These are phyloP conservation scores for Solanum paucissectum DNA, from an alignment of 257 asterid genomes.

Conservation along the genomic window DNA sequence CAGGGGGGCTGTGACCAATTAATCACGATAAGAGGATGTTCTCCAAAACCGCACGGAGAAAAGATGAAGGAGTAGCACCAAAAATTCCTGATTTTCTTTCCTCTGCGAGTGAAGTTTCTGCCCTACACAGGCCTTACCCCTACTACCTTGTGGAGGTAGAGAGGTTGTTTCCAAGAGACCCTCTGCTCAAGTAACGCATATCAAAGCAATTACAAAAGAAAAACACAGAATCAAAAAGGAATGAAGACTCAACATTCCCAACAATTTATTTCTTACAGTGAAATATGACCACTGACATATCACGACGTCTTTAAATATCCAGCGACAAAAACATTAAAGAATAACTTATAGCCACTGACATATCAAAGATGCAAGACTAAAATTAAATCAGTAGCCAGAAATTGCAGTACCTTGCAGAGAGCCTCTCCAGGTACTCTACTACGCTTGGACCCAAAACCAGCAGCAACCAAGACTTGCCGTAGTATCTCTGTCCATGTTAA, in stretches of 20 bases:
- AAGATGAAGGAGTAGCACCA: not conserved
- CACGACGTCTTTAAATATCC: not conserved
- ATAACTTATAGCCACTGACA: not conserved
- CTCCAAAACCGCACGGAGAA: not conserved
- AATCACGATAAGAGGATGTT: not conserved
- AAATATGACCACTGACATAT: not conserved
- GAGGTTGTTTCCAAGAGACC: not conserved
- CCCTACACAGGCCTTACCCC: not conserved
- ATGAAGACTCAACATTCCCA: not conserved
- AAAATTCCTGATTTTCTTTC: not conserved
- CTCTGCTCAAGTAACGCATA: not conserved
- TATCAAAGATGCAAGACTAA: not conserved
- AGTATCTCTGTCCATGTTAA: constrained; percentile 91
- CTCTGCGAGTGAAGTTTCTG: not conserved
- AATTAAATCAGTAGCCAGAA: constrained; percentile 3
- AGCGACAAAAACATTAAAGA: not conserved
- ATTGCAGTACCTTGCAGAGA: constrained; percentile 49
- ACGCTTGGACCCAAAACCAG: constrained; percentile 84
- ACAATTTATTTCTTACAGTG: not conserved
- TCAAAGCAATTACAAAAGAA: not conserved
- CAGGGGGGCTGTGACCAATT: not conserved
- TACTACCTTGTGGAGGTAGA: not conserved
- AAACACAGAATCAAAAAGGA: not conserved
- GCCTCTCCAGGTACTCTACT: constrained; percentile 24
- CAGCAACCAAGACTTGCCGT: constrained; percentile 66